Base-by-base conservation (phyloP, 2,329 filamentous ascomycete species). In the Thielaviopsis punctulata region DNA sequence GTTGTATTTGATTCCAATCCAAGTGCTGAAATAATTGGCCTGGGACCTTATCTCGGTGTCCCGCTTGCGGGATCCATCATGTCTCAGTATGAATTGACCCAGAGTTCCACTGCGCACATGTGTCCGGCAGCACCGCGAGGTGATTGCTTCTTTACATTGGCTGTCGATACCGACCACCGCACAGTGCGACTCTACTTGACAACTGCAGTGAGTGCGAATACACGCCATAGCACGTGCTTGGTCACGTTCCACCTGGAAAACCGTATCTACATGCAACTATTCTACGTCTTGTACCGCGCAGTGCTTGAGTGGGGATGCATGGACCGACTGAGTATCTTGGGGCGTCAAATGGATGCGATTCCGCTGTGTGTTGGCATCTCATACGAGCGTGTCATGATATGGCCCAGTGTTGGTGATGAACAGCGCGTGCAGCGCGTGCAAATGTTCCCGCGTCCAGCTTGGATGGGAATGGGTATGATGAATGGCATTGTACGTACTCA, bases 231-330 rank as follows among this genome's bases (percentile, higher is more conserved):
- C 18, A 44, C 23, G 24, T 52, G 50, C 24, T 18, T 52, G 15
- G 44, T 33, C 5, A 23, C 13, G 21, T 47, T 52, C 8, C 7
- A 39, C 10, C 21, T 52, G 13, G 22, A 44, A 21, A 45, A 46
- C 4, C 50, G 43, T n/a, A 15, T 43, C 10, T 44, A 45, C 19
- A 30, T 52, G 44, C 30, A 52, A 22, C 33, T 46, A 9, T 19
- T 52, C 15, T 52, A 46, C 23, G 45, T 52, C 6, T 30, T 47
- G 2, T 46, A 46, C 44, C 50, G 50, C 8, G 44, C 50, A 7
- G 46, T 52, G n/a, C 27, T 52, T 15, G 50, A 52, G 33, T 52
- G 50, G 50, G 43, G 44, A 5, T 52, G 50, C 13, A 19, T 52
- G 27, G 50, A 52, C 8, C 27, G 50, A 12, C 21, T 47, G 8